phyloP scores from a whole-genome alignment of 495 filamentous ascomycete genomes.

The Neurospora sp. region DNA sequence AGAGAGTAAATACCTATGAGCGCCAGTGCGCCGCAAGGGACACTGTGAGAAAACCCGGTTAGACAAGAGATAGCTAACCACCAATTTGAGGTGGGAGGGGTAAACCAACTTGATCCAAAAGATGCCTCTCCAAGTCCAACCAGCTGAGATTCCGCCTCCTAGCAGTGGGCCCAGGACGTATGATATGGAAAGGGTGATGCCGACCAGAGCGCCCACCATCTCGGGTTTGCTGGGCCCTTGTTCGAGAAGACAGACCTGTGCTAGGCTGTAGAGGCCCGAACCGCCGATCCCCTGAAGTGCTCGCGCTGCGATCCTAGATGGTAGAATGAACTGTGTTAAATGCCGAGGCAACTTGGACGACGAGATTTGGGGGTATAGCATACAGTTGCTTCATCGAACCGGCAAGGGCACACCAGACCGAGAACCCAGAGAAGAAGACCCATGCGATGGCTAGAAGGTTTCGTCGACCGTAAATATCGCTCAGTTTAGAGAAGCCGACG shows the following conservation, averaged over 20 bases:
- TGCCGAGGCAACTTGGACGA: neutral
- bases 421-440: slow-evolving; percentile 45
- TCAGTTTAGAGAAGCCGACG: slow-evolving; percentile 49
- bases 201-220: slow-evolving; percentile 34
- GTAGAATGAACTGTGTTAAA: neutral
- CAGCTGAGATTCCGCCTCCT: slow-evolving; percentile 56
- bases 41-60: slow-evolving; percentile 15
- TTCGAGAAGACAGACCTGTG: slow-evolving; percentile 45
- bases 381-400: slow-evolving; percentile 44
- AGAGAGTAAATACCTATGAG: slow-evolving; percentile 49
- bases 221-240: slow-evolving; percentile 40
- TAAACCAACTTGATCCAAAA: slow-evolving; percentile 58
- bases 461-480: slow-evolving; percentile 50
- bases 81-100: neutral
- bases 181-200: slow-evolving; percentile 34
- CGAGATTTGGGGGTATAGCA: slow-evolving; percentile 3
- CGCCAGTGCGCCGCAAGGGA: slow-evolving; percentile 48
- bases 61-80: neutral
- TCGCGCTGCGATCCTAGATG: slow-evolving; percentile 44
- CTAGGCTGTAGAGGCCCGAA: slow-evolving; percentile 47
- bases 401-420: slow-evolving; percentile 46
- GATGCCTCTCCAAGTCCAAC: slow-evolving; percentile 55
- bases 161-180: slow-evolving; percentile 54
- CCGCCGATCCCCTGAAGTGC: slow-evolving; percentile 54
- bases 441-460: slow-evolving; percentile 38